Evolutionary conservation across 352 stramenopile genomes (phyloP).

Genomic region (Pythium graminicola): DNA sequence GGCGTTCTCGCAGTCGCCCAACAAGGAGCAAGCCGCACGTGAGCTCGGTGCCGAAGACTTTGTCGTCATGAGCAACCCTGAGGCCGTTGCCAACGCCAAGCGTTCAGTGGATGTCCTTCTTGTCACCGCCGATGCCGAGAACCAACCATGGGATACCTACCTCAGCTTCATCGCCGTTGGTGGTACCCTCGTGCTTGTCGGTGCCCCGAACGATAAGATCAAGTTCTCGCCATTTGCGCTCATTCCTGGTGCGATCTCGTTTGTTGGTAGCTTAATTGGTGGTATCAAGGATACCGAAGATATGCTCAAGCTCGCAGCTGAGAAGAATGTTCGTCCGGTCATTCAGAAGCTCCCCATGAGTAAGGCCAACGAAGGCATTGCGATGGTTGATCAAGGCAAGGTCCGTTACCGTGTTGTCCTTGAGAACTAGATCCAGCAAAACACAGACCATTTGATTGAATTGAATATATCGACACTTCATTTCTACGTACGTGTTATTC

Average conservation of each 20-base stretch:
- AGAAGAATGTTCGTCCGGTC: neutral
- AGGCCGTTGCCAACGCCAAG: constrained; percentile 8
- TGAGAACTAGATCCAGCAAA: neutral
- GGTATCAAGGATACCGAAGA: constrained; percentile 8
- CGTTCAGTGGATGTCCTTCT: constrained; percentile 24
- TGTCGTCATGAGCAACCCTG: constrained; percentile 16
- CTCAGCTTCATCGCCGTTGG: constrained; percentile 13
- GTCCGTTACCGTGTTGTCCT: constrained; percentile 2
- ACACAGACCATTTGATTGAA: too few species aligned
- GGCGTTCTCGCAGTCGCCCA: constrained; percentile 32
- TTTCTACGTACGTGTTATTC: too few species aligned
- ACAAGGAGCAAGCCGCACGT: constrained; percentile 19
- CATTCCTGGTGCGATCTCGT: constrained; percentile 34
- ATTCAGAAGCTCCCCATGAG: constrained; percentile 11
- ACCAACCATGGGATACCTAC: constrained; percentile 27
- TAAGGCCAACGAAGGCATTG: constrained; percentile 2
- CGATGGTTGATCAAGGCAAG: constrained; percentile 8
- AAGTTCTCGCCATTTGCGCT: constrained; percentile 14
- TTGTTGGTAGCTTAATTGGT: constrained; percentile 2
- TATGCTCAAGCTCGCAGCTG: constrained; percentile 5
- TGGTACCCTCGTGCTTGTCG: constrained; percentile 27
- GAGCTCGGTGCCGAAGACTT: constrained; percentile 19
- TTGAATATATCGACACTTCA: too few species aligned
- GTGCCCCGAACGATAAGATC: constrained; percentile 15
- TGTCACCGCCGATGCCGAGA: constrained; percentile 27